These are phyloP conservation scores for Rosa persica DNA, from an alignment of 306 rosid species.

Conservation along the genomic window DNA sequence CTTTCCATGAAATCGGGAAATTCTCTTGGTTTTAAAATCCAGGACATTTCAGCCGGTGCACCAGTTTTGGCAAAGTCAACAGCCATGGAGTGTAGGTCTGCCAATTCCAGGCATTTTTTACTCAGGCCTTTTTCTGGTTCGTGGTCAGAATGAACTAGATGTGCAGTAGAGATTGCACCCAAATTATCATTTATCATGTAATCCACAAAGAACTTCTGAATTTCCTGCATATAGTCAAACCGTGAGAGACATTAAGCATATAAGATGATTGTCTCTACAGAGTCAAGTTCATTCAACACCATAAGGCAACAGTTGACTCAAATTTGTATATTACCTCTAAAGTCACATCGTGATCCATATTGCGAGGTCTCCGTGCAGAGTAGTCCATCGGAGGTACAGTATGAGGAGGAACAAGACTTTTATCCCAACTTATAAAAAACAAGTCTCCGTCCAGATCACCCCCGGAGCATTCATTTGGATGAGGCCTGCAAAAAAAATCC, in stretches of 20 bases:
- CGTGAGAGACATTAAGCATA: slow-evolving; percentile 9
- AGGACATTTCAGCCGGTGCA: slow-evolving; percentile 92
- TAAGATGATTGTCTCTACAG: not conserved
- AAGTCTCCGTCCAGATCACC: slow-evolving; percentile 98
- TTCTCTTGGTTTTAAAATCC: slow-evolving; percentile 63
- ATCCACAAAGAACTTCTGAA: slow-evolving; percentile 82
- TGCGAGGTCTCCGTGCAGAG: slow-evolving; percentile 78
- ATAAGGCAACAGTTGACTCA: not conserved
- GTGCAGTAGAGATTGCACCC: slow-evolving; percentile 96
- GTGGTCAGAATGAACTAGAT: slow-evolving; percentile 80
- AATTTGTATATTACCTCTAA: slow-evolving; percentile 55
- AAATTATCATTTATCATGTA: slow-evolving; percentile 90
- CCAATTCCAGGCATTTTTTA: slow-evolving; percentile 71
- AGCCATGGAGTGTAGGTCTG: slow-evolving; percentile 89
- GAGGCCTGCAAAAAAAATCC: slow-evolving; percentile 67
- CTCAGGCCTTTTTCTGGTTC: slow-evolving; percentile 72
- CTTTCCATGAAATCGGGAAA: slow-evolving; percentile 97
- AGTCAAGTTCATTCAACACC: not conserved
- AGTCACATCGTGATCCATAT: slow-evolving; percentile 78
- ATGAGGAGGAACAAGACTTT: slow-evolving; percentile 56
- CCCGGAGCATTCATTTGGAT: slow-evolving; percentile 97
- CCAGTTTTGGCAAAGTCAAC: slow-evolving; percentile 98
- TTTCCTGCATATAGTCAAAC: slow-evolving; percentile 57
- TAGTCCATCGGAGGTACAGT: slow-evolving; percentile 81
- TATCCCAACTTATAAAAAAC: slow-evolving; percentile 86